phyloP scores from a whole-genome alignment of 2,329 filamentous ascomycete genomes.

The Dothistroma pini region DNA sequence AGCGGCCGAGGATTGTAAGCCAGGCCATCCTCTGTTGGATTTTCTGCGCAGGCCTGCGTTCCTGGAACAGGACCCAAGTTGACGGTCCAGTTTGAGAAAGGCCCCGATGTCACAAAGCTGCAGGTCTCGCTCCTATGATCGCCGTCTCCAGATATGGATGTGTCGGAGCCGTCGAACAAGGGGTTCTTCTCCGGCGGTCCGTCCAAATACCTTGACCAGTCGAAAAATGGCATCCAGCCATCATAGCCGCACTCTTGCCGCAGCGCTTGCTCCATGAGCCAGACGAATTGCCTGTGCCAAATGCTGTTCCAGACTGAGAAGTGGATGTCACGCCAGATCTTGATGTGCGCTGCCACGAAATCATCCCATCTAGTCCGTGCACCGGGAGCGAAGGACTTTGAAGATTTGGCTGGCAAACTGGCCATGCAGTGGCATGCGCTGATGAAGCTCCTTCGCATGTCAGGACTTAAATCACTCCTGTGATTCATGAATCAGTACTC shows the following conservation, averaged over 20 bases:
- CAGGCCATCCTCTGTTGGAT: conserved; percentile 24
- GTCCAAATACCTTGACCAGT: conserved; percentile 7
- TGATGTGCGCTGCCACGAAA: conserved; percentile 21
- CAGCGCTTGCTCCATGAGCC: conserved; percentile 42
- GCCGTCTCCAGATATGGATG: conserved; percentile 46
- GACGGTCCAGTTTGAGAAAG: conserved; percentile 44
- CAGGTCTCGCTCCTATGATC: conserved; percentile 48
- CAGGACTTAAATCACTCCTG: neutral
- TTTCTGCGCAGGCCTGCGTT: conserved; percentile 11
- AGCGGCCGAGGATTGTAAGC: conserved; percentile 16
- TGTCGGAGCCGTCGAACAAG: conserved; percentile 35
- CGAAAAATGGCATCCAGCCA: conserved; percentile 28
- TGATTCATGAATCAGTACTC: neutral
- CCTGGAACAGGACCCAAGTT: conserved; percentile 27
- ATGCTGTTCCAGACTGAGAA: conserved; percentile 29
- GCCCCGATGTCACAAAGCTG: conserved; percentile 51
- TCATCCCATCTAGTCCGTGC: neutral
- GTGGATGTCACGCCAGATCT: conserved; percentile 29
- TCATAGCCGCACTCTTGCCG: conserved; percentile 42
- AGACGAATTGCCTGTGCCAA: conserved; percentile 43
- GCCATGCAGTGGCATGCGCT: neutral
- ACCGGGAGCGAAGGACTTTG: neutral
- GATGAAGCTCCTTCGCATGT: neutral
- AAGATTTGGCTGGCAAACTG: neutral
- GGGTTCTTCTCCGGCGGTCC: conserved; percentile 46